Evolutionary conservation across 1,284 basidiomycete genomes (phyloP).

Genomic region (Athelia psychrophila): DNA sequence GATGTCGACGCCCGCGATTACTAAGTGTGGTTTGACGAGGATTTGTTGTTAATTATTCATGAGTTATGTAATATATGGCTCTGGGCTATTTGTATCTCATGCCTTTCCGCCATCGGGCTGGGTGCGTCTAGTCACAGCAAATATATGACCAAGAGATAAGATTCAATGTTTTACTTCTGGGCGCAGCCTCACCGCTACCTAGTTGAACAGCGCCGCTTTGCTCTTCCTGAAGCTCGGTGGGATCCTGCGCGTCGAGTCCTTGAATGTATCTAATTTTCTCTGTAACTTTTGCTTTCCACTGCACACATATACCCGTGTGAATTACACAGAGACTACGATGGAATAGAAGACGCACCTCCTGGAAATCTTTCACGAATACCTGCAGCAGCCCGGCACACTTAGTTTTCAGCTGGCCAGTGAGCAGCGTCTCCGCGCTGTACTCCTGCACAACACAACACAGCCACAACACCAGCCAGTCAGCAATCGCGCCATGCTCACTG

Average conservation of each 20-base stretch:
- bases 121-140: no score
- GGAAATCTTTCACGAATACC: slow-evolving; percentile 85
- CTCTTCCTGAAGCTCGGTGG: slow-evolving; percentile 45
- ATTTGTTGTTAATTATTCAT: slow-evolving; percentile 6
- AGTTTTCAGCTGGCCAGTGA: slow-evolving; percentile 93
- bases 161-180: no score
- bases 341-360: slow-evolving; percentile 59
- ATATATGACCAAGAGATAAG: no score
- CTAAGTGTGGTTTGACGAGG: slow-evolving; percentile 17
- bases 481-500: not conserved
- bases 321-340: slow-evolving; percentile 2
- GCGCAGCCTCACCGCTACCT: no score
- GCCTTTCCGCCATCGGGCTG: not conserved
- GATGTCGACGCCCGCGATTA: slow-evolving; percentile 20
- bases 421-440: slow-evolving; percentile 85
- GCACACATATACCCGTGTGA: slow-evolving; percentile 6
- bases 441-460: slow-evolving; percentile 58
- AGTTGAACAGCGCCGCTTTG: not conserved
- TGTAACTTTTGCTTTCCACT: slow-evolving; percentile 82
- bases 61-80: slow-evolving; percentile 18
- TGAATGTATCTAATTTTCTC: slow-evolving; percentile 80
- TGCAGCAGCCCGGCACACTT: slow-evolving; percentile 87
- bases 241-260: slow-evolving; percentile 84
- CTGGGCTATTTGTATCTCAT: slow-evolving; percentile 5
- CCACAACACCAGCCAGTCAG: no score